Conservation (phyloP, 257 asterid genomes). For the Lycium ferocissimum region DNA sequence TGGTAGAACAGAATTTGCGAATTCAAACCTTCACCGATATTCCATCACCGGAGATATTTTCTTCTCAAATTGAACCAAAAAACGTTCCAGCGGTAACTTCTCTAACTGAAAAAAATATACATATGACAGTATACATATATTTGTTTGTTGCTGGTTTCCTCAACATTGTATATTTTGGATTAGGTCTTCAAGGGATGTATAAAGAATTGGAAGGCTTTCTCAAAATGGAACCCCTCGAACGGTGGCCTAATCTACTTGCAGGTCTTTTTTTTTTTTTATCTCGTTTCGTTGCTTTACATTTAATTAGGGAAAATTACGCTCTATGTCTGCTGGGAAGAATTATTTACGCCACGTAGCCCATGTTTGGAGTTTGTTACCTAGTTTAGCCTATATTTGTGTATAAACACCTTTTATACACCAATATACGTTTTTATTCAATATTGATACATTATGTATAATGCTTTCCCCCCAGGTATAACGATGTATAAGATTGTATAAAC, state of each 20-base stretch:
- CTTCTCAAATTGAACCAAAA: constrained; percentile 64
- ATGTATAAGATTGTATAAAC: no score
- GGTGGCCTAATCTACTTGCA: constrained; percentile 91
- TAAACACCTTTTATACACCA: no score
- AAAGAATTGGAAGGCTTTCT: constrained; percentile 76
- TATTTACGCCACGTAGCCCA: no score
- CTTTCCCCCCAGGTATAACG: no score
- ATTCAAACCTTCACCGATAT: constrained; percentile 51
- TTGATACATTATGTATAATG: no score
- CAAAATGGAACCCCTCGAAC: constrained; percentile 72
- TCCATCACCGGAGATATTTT: constrained; percentile 75
- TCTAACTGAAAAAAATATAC: background rate
- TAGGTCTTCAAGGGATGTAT: constrained; percentile 80
- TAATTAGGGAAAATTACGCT: no score
- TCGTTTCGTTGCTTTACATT: background rate
- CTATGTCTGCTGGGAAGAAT: no score
- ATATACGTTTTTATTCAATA: no score
- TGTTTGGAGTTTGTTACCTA: no score
- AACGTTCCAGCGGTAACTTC: constrained; percentile 69
- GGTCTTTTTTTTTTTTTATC: constrained; percentile 47
- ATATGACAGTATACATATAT: no score
- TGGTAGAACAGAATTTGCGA: constrained; percentile 45
- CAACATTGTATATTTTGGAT: background rate
- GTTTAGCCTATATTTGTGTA: no score
- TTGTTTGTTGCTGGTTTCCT: no score